A percentile compares a stretch with the other conserved stretches of the same genome.
Evolutionary conservation across 2,329 filamentous ascomycete genomes (phyloP).

Genomic region (Pyrenochaeta sp.): DNA sequence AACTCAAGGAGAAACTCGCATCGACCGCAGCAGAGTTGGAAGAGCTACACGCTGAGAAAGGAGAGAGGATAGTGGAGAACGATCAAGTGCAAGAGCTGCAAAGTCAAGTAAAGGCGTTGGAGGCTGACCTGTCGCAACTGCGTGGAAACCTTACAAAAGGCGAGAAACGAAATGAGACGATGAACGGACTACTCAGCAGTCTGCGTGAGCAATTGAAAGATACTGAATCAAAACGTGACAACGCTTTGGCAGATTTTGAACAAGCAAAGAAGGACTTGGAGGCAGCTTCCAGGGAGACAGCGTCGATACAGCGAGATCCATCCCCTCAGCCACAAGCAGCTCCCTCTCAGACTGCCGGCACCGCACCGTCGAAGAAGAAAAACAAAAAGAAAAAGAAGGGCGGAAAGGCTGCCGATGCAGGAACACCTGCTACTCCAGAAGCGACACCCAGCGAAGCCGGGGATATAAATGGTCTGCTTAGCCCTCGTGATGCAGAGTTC

Average conservation of each 20-base stretch:
- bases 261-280: slow-evolving; percentile 41
- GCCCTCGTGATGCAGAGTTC: slow-evolving; percentile 51
- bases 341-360: slow-evolving; percentile 33
- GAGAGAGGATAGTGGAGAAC: slow-evolving; percentile 41
- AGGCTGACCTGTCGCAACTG: slow-evolving; percentile 41
- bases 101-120: slow-evolving; percentile 40
- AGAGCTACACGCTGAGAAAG: slow-evolving; percentile 50
- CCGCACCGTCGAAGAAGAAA: slow-evolving; percentile 73
- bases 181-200: slow-evolving; percentile 64
- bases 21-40: slow-evolving; percentile 58
- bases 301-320: slow-evolving; percentile 17
- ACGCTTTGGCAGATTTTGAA: slow-evolving; percentile 55
- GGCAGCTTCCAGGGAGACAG: slow-evolving; percentile 22
- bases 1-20: slow-evolving; percentile 42
- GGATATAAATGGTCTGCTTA: slow-evolving; percentile 43
- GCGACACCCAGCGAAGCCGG: slow-evolving; percentile 50
- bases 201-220: slow-evolving; percentile 63
- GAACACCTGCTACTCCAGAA: slow-evolving; percentile 48
- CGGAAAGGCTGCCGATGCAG: slow-evolving; percentile 54
- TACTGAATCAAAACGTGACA: slow-evolving; percentile 60
- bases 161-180: slow-evolving; percentile 63
- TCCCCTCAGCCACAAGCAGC: slow-evolving; percentile 25
- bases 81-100: slow-evolving; percentile 38
- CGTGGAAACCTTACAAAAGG: slow-evolving; percentile 46
- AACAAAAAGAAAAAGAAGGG: slow-evolving; percentile 89